Evolutionary conservation across 768 basidiomycete genomes (phyloP).

Genomic region (Auricularia cornea): DNA sequence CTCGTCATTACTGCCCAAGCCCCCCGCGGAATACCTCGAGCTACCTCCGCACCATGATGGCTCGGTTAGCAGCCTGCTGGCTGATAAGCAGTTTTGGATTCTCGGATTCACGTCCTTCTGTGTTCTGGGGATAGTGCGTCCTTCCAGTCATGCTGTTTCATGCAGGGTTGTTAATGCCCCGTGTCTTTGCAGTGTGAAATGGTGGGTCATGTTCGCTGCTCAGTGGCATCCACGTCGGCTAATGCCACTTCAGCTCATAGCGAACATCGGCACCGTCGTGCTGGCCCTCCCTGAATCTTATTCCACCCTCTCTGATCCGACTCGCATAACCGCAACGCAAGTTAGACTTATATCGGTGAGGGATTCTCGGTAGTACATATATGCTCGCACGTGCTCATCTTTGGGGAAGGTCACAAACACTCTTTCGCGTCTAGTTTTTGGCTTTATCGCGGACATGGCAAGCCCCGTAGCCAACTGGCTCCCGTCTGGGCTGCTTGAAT

Average conservation of each 20-base stretch:
- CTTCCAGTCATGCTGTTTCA: background rate
- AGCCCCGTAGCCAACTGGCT: constrained; percentile 50
- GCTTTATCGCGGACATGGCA: constrained; percentile 62
- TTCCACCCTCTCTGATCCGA: constrained; percentile 5
- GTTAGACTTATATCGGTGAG: constrained; percentile 52
- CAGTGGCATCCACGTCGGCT: background rate
- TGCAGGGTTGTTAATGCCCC: constrained; percentile 1
- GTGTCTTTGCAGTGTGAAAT: constrained; percentile 51
- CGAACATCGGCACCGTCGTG: constrained; percentile 72
- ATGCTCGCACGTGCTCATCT: background rate
- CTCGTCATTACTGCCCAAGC: constrained; percentile 14
- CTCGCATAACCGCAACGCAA: constrained; percentile 40
- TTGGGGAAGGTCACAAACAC: constrained; percentile 50
- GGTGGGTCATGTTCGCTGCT: constrained; percentile 19
- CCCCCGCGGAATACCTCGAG: constrained; percentile 12
- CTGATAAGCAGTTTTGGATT: constrained; percentile 55
- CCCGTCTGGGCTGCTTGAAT: constrained; percentile 27
- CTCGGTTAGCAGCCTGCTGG: constrained; percentile 37
- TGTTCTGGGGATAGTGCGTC: constrained; percentile 61
- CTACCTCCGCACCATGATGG: constrained; percentile 21
- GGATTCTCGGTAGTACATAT: background rate
- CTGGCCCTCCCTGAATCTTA: constrained; percentile 43
- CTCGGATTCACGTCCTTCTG: constrained; percentile 44
- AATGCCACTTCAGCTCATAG: constrained; percentile 37
- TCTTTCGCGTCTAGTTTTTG: constrained; percentile 54